phyloP scores from a whole-genome alignment of 305 asterid genomes.

The Rubia balearica region DNA sequence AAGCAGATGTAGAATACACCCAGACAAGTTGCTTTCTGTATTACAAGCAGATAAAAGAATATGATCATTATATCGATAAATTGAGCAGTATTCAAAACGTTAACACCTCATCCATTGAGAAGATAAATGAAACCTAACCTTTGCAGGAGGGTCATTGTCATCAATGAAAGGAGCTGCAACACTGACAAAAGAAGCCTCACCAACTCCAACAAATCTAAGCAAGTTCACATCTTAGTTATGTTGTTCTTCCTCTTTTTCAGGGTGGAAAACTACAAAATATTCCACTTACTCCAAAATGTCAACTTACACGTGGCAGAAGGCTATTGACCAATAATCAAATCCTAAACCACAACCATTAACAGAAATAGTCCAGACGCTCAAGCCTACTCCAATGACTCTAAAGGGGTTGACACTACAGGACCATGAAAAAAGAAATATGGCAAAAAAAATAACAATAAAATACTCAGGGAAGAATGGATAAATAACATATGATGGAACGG shows the following conservation, averaged over 20 bases:
- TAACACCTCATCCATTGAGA: conserved; percentile 7
- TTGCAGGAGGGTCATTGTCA: conserved; percentile 86
- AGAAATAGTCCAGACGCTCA: conserved; percentile 91
- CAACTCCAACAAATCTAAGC: conserved; percentile 93
- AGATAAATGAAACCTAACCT: conserved; percentile 37
- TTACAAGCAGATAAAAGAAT: conserved; percentile 12
- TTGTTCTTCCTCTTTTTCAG: not conserved
- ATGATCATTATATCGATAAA: conserved; percentile 5
- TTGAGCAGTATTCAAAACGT: not conserved
- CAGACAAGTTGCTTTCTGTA: conserved; percentile 82
- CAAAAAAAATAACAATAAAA: conserved; percentile 10
- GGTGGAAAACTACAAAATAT: conserved; percentile 4
- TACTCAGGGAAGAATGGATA: not conserved
- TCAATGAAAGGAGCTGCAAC: conserved; percentile 98
- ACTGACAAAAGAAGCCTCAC: conserved; percentile 97
- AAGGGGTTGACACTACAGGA: conserved; percentile 82
- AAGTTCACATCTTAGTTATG: conserved; percentile 8
- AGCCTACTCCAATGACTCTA: conserved; percentile 93
- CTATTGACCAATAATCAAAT: conserved; percentile 74
- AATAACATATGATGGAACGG: not conserved
- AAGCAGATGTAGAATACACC: conserved; percentile 95
- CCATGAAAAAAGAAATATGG: not conserved
- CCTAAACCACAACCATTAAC: conserved; percentile 82
- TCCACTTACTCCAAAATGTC: conserved; percentile 9
- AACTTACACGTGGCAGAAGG: conserved; percentile 81